Evolutionary conservation across 164 flowering plant species (phyloP).

Genomic region (Liriodendron chinense): DNA sequence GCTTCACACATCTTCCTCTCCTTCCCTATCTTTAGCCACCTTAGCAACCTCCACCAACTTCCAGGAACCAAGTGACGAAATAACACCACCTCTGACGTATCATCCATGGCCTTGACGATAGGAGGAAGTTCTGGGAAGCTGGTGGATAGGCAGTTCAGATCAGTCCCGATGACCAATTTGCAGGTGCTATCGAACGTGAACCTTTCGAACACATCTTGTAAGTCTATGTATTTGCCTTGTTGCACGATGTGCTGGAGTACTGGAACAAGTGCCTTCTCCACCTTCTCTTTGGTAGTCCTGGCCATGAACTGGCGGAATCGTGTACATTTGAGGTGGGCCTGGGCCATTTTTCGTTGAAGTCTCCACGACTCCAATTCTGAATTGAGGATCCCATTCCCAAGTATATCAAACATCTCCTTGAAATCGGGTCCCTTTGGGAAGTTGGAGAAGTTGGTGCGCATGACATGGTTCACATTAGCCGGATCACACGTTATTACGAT

Average conservation of each 20-base stretch:
- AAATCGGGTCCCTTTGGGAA: slow-evolving; percentile 39
- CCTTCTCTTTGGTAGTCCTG: background rate
- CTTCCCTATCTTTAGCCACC: too few relatives aligned
- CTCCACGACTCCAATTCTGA: slow-evolving; percentile 25
- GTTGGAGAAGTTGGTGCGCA: slow-evolving; percentile 34
- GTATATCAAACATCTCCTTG: slow-evolving; percentile 29
- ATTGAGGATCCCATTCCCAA: slow-evolving; percentile 49
- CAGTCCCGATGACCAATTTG: slow-evolving; percentile 11
- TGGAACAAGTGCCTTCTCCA: slow-evolving; percentile 11
- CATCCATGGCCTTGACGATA: slow-evolving; percentile 26
- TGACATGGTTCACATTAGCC: slow-evolving; percentile 26
- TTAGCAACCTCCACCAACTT: slow-evolving; percentile 24
- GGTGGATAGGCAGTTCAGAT: slow-evolving; percentile 7
- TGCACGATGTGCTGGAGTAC: slow-evolving; percentile 5
- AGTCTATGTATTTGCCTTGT: slow-evolving; percentile 8
- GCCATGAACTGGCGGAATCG: slow-evolving; percentile 5
- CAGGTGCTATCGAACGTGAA: slow-evolving; percentile 26
- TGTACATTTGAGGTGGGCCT: background rate
- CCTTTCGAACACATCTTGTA: slow-evolving; percentile 32
- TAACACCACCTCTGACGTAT: slow-evolving; percentile 18
- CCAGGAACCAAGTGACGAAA: slow-evolving; percentile 20
- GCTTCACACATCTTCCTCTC: too few relatives aligned
- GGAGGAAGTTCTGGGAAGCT: slow-evolving; percentile 17
- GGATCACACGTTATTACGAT: slow-evolving; percentile 30
- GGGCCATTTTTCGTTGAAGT: slow-evolving; percentile 14